A percentile compares a stretch with the other conserved stretches of the same genome.
phyloP scores from a whole-genome alignment of 2,329 filamentous ascomycete species.

The Neonectria ditissima region DNA sequence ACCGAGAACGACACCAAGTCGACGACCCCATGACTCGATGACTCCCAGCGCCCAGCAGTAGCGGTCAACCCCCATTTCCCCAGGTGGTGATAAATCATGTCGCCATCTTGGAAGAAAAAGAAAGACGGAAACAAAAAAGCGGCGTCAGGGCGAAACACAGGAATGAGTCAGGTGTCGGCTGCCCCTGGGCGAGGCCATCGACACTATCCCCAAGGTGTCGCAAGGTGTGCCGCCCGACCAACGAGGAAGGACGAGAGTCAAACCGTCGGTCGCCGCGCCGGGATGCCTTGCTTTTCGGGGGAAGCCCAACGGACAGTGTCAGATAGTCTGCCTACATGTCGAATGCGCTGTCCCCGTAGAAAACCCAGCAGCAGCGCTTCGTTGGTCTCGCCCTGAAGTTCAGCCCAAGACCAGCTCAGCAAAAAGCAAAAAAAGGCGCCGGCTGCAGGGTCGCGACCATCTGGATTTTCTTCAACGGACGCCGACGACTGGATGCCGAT shows the following conservation, averaged over 20 bases:
- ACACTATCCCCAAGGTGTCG: not conserved
- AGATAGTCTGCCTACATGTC: too few species aligned
- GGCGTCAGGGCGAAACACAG: not conserved
- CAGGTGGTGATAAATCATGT: too few species aligned
- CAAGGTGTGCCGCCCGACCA: not conserved
- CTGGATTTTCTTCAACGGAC: not conserved
- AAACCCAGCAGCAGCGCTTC: not conserved
- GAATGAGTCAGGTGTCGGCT: not conserved
- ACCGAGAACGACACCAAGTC: not conserved
- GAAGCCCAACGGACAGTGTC: not conserved
- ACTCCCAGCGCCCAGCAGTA: not conserved
- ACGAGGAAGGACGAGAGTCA: not conserved
- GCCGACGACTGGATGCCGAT: not conserved
- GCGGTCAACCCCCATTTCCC: not conserved
- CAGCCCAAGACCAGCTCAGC: conserved; percentile 11
- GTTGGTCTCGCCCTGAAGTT: conserved; percentile 22
- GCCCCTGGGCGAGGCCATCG: not conserved
- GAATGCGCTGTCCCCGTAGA: conserved; percentile 24
- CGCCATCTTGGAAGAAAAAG: too few species aligned
- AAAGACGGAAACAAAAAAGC: too few species aligned
- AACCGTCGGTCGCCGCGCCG: not conserved
- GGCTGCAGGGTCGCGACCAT: not conserved
- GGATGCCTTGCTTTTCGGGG: conserved; percentile 15
- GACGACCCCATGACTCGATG: conserved; percentile 4
- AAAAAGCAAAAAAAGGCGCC: not conserved